Evolutionary conservation across 768 basidiomycete species (phyloP), one percentile per base, ranked within the genome.

Genomic region (Leccinum variicolor): DNA sequence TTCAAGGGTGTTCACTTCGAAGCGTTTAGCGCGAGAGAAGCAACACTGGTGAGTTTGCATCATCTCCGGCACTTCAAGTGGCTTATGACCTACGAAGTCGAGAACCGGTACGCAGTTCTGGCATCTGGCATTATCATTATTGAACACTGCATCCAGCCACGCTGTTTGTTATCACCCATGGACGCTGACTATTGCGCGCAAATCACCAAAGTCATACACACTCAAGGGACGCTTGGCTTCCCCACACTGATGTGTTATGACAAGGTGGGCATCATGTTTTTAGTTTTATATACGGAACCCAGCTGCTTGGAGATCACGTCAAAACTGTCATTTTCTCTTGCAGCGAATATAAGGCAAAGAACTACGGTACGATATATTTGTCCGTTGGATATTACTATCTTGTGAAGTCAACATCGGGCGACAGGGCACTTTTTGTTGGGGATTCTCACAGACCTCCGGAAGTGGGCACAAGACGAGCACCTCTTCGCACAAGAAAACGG

Each of bases 151-250:
- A 85, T 99, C 59, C 88, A 91, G 66, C 96, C 97, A 11, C 85
- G 97, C 28, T 90, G 89, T 62, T 76, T 98, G 41, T 76, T 98
- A n/a, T 96, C 96, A 0, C 94, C 94, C 0, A 92, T 94, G 84
- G 97, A 99, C 72, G 96, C 97, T 25, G 89, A 96, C 55, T 99
- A 87, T 64, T 94, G 93, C 56, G 89, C 92, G 3, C 90, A 92
- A 62, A 88, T 98, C 66, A 89, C 98, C 70, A 89, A 89, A 68
- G 80, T 88, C 14, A 77, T 98, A 59, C 97, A 99, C 64, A 81
- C 83, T 14, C 84, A 88, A 68, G 94, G 92, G n/a, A 95, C 95
- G 1, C 84, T 86, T 9, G 88, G 89, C 2, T 99, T 98, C 71
- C 86, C 89, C 36, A 94, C 94, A 0, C 72, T 97, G 11, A 81